Evolutionary conservation across 2,329 filamentous ascomycete species (phyloP), one percentile per base, ranked within the genome.

Genomic region (Aspergillus pseudoglaucus): DNA sequence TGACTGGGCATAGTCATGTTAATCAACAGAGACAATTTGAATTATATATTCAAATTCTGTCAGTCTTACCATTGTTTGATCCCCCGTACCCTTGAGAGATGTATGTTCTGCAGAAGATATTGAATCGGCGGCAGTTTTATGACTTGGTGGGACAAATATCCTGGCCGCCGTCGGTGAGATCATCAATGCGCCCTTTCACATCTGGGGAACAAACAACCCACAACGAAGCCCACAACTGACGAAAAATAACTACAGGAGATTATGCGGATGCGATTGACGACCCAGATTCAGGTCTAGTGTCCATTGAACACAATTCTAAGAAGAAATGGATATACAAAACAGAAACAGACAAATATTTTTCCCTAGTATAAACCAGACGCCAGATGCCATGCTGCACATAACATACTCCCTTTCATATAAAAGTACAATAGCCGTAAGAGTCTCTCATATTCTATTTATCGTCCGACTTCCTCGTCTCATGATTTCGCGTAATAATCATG

Each of bases 1-100:
- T 47, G 93, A 98, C 93, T 96, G 48, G 50, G 25, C 50, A 46
- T 10, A 22, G 27, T 45, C 59, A 60, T 47, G 46, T 54, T 47
- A 53, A 12, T 20, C 10, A 32, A 32, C 4, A 20, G n/a, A 12
- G 45, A 39, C 14, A 39, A 5, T 25, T 14, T 12, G 8, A 46
- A 30, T 9, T 37, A 18, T 10, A 6, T 37, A 37, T 30, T 3
- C 10, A 25, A 9, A 18, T 9, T 40, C 37, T 22, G 44, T 10
- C 38, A 33, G 33, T 33, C 25, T 48, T 27, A 45, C 37, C 41
- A 44, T 43, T 30, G 6, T 45, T 9, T 37, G 25, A 38, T 40
- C 20, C 12, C 20, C 38, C 7, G 9, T 14, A 12, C 10, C 3
- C 18, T 14, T 14, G 9, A 23, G 17, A 40, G 12, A 14, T 40